A percentile compares a stretch with the other conserved stretches of the same genome.
These are phyloP conservation scores for Curvularia eragrostidis DNA, from an alignment of 2,329 filamentous ascomycete genomes.

Conservation along the genomic window DNA sequence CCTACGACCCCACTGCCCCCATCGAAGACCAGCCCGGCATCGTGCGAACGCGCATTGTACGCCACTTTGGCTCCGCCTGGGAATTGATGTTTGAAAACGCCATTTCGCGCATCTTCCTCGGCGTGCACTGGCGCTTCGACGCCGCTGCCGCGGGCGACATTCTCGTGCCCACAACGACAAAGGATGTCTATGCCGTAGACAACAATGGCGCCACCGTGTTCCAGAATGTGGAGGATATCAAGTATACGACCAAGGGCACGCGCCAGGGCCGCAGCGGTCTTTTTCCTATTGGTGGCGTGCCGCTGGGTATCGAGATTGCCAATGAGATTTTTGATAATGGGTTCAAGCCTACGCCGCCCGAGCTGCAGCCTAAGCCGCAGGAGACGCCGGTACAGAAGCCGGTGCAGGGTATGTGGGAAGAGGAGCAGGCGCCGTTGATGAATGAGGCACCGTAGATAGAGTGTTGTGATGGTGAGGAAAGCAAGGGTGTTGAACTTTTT, in stretches of 20 bases:
- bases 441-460: constrained; percentile 7
- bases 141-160: constrained; percentile 32
- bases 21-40: constrained; percentile 36
- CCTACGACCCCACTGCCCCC: constrained; percentile 28
- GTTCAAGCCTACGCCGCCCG: constrained; percentile 16
- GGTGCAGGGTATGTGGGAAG: not conserved
- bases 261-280: constrained; percentile 14
- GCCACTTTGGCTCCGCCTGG: constrained; percentile 32
- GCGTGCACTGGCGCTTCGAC: constrained; percentile 41
- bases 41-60: constrained; percentile 30
- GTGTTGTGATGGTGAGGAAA: not conserved
- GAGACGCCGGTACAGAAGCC: constrained; percentile 3
- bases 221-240: constrained; percentile 19
- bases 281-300: constrained; percentile 22
- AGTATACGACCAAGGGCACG: constrained; percentile 18
- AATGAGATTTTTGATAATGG: constrained; percentile 21
- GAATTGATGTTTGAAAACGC: constrained; percentile 40
- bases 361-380: constrained; percentile 14
- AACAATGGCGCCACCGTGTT: constrained; percentile 17
- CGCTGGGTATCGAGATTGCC: constrained; percentile 22
- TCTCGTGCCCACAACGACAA: constrained; percentile 18
- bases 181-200: constrained; percentile 20
- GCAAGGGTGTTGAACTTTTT: not conserved
- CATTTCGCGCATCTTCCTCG: constrained; percentile 36
- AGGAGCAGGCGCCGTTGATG: constrained; percentile 1